phyloP scores from a whole-genome alignment of 306 rosid genomes.

The Pyrus communis region DNA sequence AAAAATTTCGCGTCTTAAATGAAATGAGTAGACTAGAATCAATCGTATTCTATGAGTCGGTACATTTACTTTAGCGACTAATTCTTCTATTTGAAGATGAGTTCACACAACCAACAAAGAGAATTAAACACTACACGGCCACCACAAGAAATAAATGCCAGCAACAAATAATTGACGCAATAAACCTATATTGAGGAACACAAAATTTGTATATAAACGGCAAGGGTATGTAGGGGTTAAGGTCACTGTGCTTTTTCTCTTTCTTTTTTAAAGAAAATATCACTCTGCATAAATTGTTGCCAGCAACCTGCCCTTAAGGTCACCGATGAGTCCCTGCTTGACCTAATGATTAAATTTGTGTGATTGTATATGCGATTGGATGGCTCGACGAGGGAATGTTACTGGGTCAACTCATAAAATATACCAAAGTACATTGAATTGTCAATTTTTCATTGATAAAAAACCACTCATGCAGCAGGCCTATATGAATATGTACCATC shows the following conservation, averaged over 20 bases:
- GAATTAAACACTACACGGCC: neutral
- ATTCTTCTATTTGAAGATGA: no score
- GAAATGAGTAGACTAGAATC: no score
- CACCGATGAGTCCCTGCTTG: neutral
- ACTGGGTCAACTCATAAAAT: constrained; percentile 37
- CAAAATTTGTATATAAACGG: neutral
- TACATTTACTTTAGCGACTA: no score
- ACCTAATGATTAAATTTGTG: neutral
- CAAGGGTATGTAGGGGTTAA: neutral
- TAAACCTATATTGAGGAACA: neutral
- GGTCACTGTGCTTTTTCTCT: neutral
- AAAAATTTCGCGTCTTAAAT: no score
- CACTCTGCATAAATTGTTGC: neutral
- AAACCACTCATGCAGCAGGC: constrained; percentile 20
- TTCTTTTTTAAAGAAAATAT: no score
- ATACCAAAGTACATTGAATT: constrained; percentile 1
- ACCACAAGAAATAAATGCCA: no score
- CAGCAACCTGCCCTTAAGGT: neutral
- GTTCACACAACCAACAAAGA: neutral
- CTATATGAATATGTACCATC: neutral
- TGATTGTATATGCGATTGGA: constrained; percentile 25
- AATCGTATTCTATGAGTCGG: no score
- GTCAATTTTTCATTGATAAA: constrained; percentile 14
- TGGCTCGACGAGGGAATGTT: constrained; percentile 29
- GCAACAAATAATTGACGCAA: no score